A percentile compares a stretch with the other conserved stretches of the same genome.
phyloP scores from a whole-genome alignment of 352 stramenopile genomes.

The Globisporangium nunn region DNA sequence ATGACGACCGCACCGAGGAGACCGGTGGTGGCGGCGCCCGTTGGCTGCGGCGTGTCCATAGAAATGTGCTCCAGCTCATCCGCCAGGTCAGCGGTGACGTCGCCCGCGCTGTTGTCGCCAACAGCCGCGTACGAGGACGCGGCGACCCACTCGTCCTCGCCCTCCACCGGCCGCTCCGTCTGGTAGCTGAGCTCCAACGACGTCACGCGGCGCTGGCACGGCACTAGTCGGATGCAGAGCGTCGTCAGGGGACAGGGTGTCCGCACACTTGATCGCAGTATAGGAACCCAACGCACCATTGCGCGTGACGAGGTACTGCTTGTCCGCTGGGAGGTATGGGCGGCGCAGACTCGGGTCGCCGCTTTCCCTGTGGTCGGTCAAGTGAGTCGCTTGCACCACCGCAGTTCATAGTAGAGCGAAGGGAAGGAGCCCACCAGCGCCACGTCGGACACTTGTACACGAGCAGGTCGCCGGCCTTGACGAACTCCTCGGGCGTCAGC shows the following conservation, averaged over 20 bases:
- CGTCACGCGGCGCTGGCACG: slow-evolving; percentile 78
- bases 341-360: slow-evolving; percentile 50
- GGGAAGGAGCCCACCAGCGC: slow-evolving; percentile 62
- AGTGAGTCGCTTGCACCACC: too few species aligned
- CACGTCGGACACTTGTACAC: slow-evolving; percentile 96
- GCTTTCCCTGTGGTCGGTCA: slow-evolving; percentile 73
- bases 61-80: slow-evolving; percentile 63
- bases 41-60: slow-evolving; percentile 20
- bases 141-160: slow-evolving; percentile 89
- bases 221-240: slow-evolving; percentile 42
- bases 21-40: slow-evolving; percentile 9
- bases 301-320: slow-evolving; percentile 85
- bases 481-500: slow-evolving; percentile 96
- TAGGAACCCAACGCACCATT: slow-evolving; percentile 32
- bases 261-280: too few species aligned
- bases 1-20: slow-evolving; percentile 69
- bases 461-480: slow-evolving; percentile 92
- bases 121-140: slow-evolving; percentile 66
- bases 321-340: slow-evolving; percentile 71
- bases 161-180: slow-evolving; percentile 59
- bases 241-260: too few species aligned
- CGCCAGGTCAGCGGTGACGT: slow-evolving; percentile 28
- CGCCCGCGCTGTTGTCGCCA: slow-evolving; percentile 16
- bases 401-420: too few species aligned
- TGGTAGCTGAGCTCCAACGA: slow-evolving; percentile 72